Evolutionary conservation across 176 grass and related monocot species (phyloP), one percentile per base, ranked within the genome.

Genomic region (Alopecurus myosuroides): DNA sequence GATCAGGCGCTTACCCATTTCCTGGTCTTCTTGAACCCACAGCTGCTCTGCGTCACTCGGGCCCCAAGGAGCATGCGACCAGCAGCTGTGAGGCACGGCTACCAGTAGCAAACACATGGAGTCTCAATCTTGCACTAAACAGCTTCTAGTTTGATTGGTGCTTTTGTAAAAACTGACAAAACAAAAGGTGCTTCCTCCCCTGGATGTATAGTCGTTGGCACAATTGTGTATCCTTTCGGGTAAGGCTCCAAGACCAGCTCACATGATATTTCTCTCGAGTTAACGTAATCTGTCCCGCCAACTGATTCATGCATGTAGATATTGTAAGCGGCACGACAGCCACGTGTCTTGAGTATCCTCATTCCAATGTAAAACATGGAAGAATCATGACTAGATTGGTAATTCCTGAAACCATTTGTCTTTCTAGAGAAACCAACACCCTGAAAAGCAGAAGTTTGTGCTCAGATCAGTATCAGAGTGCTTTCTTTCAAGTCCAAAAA

Each of bases 121-220:
- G 23, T 84, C 60, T 76, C 58, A 52, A 84, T 69, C 51, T 81
- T 81, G 78, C 74, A 72, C 87, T 88, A 99, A 82, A 99, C 86
- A 73, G 93, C 93, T 83, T 99, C 97, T 86, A 99, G 84, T 70
- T 80, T 99, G 76, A 99, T 92, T 70, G 93, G 74, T 84, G 93
- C 97, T 83, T 99, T 99, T 81, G 97, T 96, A 78, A 99, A 99
- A 92, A 99, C 97, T 69, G 97, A 99, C 76, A 99, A 85, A 82
- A 99, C 90, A 90, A 99, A 99, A 70, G 97, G 97, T 73, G 97
- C 97, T 90, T 99, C 97, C 84, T 99, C 97, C 70, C 93, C 97
- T 64, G 97, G 97, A 85, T 99, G 97, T 77, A 99, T 96, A 31
- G 93, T 99, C 61, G 93, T 99, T 20, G 97, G 97, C 63, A 99